Conservation (phyloP, 2,329 filamentous ascomycete species). For the Venturia nashicola region DNA sequence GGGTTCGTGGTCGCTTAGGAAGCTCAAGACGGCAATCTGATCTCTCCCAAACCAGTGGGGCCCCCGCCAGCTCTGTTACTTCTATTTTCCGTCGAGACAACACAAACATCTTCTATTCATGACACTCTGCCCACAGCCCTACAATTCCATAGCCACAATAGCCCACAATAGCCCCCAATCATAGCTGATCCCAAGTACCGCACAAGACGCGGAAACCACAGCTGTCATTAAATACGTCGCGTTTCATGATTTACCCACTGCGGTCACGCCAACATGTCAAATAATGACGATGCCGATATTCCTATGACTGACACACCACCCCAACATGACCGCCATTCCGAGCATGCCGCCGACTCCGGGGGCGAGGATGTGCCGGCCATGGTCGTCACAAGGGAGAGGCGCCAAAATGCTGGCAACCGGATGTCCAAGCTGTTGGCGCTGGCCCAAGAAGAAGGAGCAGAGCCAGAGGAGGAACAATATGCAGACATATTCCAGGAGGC, state of each 20-base stretch:
- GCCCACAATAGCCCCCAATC: neutral
- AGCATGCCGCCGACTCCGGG: slow-evolving; percentile 11
- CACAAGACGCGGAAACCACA: neutral
- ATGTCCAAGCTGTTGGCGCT: slow-evolving; percentile 24
- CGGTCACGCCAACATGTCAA: neutral
- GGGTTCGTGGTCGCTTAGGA: neutral
- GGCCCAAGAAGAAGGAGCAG: slow-evolving; percentile 22
- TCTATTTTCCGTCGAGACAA: too few species aligned
- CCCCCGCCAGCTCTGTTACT: neutral
- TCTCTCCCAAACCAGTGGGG: neutral
- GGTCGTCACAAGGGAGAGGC: slow-evolving; percentile 24
- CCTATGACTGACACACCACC: neutral
- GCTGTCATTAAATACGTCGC: neutral
- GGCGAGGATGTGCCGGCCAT: slow-evolving; percentile 21
- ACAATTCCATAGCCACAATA: neutral
- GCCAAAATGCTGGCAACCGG: slow-evolving; percentile 28
- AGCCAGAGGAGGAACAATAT: slow-evolving; percentile 28
- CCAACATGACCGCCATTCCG: neutral
- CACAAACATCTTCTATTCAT: neutral
- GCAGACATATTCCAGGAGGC: slow-evolving; percentile 54
- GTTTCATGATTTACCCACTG: neutral
- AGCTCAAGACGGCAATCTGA: too few species aligned
- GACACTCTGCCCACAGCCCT: neutral
- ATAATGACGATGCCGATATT: slow-evolving; percentile 3
- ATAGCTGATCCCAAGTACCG: neutral